Evolutionary conservation across 495 filamentous ascomycete species (phyloP).

Genomic region (Neurospora sp.): DNA sequence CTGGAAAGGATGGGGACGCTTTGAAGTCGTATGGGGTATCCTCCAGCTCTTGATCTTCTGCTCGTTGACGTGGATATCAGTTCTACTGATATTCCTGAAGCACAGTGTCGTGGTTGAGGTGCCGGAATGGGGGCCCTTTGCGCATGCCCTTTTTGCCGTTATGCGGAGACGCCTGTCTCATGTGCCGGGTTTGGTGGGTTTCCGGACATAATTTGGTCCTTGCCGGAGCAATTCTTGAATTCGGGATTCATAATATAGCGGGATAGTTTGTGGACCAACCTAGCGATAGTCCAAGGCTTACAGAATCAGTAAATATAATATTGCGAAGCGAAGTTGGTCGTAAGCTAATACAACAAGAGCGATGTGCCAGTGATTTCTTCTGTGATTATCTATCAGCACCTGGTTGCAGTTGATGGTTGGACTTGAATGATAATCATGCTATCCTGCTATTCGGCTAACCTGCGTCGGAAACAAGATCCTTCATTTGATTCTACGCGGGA

Average conservation of each 20-base stretch:
- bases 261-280: neutral
- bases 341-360: neutral
- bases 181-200: neutral
- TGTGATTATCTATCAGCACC: neutral
- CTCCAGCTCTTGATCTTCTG: neutral
- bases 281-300: neutral
- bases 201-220: neutral
- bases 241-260: neutral
- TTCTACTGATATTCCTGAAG: neutral
- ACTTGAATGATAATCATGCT: neutral
- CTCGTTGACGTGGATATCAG: neutral
- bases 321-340: neutral
- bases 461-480: neutral
- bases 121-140: neutral
- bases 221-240: neutral
- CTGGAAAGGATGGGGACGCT: neutral
- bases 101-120: neutral
- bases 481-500: neutral
- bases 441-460: neutral
- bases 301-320: neutral
- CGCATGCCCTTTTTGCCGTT: neutral
- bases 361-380: neutral
- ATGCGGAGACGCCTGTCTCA: neutral
- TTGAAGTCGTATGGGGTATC: neutral
- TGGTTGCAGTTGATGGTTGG: neutral